Evolutionary conservation across 2,329 filamentous ascomycete genomes (phyloP).

Genomic region (Aspergillus sp.): DNA sequence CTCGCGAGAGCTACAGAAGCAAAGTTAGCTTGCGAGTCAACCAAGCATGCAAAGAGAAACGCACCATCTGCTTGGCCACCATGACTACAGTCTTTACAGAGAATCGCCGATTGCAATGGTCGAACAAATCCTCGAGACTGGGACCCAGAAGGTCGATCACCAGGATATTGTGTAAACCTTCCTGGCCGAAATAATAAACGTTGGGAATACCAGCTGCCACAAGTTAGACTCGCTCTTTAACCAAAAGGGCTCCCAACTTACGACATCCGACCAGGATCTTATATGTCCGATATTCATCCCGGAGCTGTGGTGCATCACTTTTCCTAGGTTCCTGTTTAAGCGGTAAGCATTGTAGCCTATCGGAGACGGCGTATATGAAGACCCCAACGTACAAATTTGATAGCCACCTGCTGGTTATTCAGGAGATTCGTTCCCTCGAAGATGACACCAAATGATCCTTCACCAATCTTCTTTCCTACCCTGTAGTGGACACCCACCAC

Average conservation of each 20-base stretch:
- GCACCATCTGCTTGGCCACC: slow-evolving; percentile 97
- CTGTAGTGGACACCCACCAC: slow-evolving; percentile 98
- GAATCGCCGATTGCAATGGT: slow-evolving; percentile 93
- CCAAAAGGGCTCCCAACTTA: slow-evolving; percentile 50
- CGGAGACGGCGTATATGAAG: neutral
- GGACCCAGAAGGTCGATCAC: slow-evolving; percentile 95
- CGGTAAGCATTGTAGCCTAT: neutral
- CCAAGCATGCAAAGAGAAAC: slow-evolving; percentile 16
- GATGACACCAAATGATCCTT: slow-evolving; percentile 97
- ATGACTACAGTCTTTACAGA: slow-evolving; percentile 97
- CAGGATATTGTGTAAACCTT: slow-evolving; percentile 96
- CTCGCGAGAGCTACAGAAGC: slow-evolving; percentile 64
- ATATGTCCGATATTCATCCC: slow-evolving; percentile 98
- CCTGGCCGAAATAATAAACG: slow-evolving; percentile 98
- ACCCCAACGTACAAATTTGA: slow-evolving; percentile 78
- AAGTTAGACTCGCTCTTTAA: slow-evolving; percentile 27
- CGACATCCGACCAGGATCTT: slow-evolving; percentile 99
- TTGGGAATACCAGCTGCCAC: slow-evolving; percentile 86
- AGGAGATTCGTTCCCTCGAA: slow-evolving; percentile 97
- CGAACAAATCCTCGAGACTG: slow-evolving; percentile 92
- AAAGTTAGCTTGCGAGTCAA: too few species aligned
- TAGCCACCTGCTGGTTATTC: slow-evolving; percentile 98
- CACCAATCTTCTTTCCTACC: slow-evolving; percentile 98
- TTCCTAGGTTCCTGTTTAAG: slow-evolving; percentile 81
- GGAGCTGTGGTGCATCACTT: slow-evolving; percentile 93